phyloP scores from a whole-genome alignment of 352 stramenopile species.

The Phytophthora agathidicida region DNA sequence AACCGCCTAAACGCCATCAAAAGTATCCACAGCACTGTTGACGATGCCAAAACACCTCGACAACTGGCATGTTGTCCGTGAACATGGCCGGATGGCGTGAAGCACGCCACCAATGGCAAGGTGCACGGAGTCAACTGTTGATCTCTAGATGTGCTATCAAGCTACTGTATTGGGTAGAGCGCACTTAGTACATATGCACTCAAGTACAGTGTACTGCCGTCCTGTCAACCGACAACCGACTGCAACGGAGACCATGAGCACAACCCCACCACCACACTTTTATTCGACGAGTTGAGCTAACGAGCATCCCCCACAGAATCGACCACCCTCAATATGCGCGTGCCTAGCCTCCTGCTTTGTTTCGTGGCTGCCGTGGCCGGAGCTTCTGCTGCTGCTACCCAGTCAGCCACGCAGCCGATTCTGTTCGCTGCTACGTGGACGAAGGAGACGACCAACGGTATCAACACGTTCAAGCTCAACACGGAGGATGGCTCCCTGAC shows the following conservation, averaged over 20 bases:
- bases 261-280: slow-evolving; percentile 17
- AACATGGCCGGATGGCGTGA: background rate
- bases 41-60: too few species aligned
- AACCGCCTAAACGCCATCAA: too few species aligned
- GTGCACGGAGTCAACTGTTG: slow-evolving; percentile 2
- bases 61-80: too few species aligned
- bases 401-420: slow-evolving; percentile 24
- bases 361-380: slow-evolving; percentile 12
- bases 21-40: too few species aligned
- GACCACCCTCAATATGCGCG: slow-evolving; percentile 16
- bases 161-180: too few species aligned
- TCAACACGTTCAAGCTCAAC: slow-evolving; percentile 63
- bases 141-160: slow-evolving; percentile 5
- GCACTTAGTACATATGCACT: too few species aligned
- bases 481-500: slow-evolving; percentile 43
- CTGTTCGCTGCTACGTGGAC: slow-evolving; percentile 66
- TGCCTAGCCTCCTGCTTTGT: slow-evolving; percentile 27
- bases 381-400: slow-evolving; percentile 17
- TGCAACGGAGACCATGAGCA: background rate
- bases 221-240: background rate
- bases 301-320: slow-evolving; percentile 1
- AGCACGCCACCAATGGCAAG: background rate
- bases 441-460: slow-evolving; percentile 59
- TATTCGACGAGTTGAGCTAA: slow-evolving; percentile 14
- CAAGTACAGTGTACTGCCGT: too few species aligned